Evolutionary conservation across 2,329 filamentous ascomycete genomes (phyloP), one percentile per base, ranked within the genome.

Genomic region (Hymenoscyphus fraxineus): DNA sequence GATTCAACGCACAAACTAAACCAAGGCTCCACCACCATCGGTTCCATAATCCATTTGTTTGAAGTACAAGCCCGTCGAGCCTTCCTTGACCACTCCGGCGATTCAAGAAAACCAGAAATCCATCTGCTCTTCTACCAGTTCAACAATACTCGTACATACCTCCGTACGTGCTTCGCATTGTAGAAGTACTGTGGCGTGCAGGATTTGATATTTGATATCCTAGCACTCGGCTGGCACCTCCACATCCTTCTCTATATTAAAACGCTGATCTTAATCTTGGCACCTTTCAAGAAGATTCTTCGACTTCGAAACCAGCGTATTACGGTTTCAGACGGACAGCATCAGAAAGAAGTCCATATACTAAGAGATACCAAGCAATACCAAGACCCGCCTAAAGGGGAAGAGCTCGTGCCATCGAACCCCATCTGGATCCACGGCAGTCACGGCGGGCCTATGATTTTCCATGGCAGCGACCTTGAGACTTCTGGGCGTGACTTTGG

Each of bases 401-500:
- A 44, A n/a, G 51, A 54, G 39, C 38, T 39, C 58, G 58, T 47
- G 58, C 44, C 9, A 16, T 22, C n/a, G n/a, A 47, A 19, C 44
- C 58, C 15, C 16, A 6, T 65, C 38, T 38, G 44, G 51, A 19
- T 58, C 57, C 62, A 57, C 41, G 62, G 35, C 32, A 38, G 40
- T 31, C 16, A n/a, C 32, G 40, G 19, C 31, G 15, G 1, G n/a
- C 44, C 19, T 16, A 27, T 51, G 44, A 51, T 51, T 51, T 51
- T 47, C 40, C 64, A 60, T 58, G n/a, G 63, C 39, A 58, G 31
- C 57, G 39, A 61, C n/a, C 47, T 56, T 60, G 62, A 64, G 32
- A 66, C 65, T 64, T 60, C 65, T 62, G 35, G 64, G 59, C 65
- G 22, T 7, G 15, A 38, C 58, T 51, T 59, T 66, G 60, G 41